Evolutionary conservation across 495 filamentous ascomycete genomes (phyloP), one percentile per base, ranked within the genome.

Genomic region (Evansstolkia leycettana): DNA sequence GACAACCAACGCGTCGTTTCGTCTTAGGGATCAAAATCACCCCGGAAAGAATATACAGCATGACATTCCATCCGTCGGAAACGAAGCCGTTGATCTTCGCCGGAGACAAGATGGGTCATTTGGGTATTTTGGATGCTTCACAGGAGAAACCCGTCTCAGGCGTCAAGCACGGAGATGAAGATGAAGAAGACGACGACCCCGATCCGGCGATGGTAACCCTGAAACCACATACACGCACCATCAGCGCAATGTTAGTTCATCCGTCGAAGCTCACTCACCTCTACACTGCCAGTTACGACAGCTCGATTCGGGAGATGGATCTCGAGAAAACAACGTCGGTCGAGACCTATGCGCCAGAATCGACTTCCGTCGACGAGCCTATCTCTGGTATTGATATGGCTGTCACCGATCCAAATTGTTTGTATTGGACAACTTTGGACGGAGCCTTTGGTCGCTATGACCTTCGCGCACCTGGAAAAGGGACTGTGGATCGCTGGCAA

Each of bases 81-180:
- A 73, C 84, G 7, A 96, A 96, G 45, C 75, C 84, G 0, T 65
- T 96, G 4, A 72, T 98, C n/a, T 93, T 96, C 46, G 92, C 89
- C 1, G 86, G 87, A 31, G 90, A 98, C 51, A 96, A 98, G 54
- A 72, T 92, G 53, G 90, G 90, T 15, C 85, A 87, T 36, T 69
- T 98, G 19, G 92, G 92, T 5, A 72, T 98, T n/a, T 83, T 94
- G 32, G 87, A 96, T 48, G 85, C 77, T 1, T 90, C 86, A 0
- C 85, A 93, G 43, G 70, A 74, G 15, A 63, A 60, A 2, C 60
- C 70, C 18, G 47, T 19, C 17, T 42, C 46, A 2, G 30, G 42
- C 14, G 36, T 48, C 27, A 53, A 55, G 30, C 25, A 46, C 9
- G 52, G 55, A 23, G 70, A 80, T 24, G 70, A 73, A 4, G 76